A percentile compares a stretch with the other conserved stretches of the same genome.
Evolutionary conservation across 805 yeast genomes (phyloP).

Genomic region (Candida incommunis): DNA sequence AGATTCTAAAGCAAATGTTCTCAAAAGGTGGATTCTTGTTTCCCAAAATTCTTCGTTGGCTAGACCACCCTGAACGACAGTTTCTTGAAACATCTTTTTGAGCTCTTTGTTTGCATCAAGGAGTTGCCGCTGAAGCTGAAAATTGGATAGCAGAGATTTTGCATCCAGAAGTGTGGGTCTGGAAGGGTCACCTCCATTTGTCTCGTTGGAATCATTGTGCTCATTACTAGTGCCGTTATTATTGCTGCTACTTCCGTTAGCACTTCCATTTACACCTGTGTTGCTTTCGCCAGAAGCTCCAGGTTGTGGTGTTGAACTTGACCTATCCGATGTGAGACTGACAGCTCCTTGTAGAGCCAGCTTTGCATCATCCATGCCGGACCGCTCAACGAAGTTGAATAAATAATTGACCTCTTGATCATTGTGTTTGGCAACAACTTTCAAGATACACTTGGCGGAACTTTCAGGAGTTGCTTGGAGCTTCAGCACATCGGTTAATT

Average conservation of each 20-base stretch:
- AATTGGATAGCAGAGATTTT: slow-evolving; percentile 48
- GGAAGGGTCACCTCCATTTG: neutral
- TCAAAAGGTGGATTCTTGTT: slow-evolving; percentile 58
- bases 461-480: neutral
- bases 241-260: neutral
- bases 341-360: neutral
- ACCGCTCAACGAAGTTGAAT: slow-evolving; percentile 1
- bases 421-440: neutral
- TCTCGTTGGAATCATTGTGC: neutral
- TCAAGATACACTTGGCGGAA: neutral
- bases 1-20: slow-evolving; percentile 75
- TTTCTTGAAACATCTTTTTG: slow-evolving; percentile 68
- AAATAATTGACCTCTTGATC: neutral
- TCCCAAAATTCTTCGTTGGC: slow-evolving; percentile 82
- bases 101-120: slow-evolving; percentile 54
- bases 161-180: slow-evolving; percentile 27
- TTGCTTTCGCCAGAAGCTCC: neutral
- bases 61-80: slow-evolving; percentile 57
- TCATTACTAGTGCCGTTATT: too few relatives aligned
- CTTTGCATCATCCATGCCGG: neutral
- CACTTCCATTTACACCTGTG: neutral
- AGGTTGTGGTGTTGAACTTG: neutral
- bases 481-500: neutral
- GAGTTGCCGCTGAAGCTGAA: slow-evolving; percentile 64
- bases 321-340: neutral